Evolutionary conservation across 139 green algal genomes (phyloP), one percentile per base, ranked within the genome.

Genomic region (Trebouxia sp.): DNA sequence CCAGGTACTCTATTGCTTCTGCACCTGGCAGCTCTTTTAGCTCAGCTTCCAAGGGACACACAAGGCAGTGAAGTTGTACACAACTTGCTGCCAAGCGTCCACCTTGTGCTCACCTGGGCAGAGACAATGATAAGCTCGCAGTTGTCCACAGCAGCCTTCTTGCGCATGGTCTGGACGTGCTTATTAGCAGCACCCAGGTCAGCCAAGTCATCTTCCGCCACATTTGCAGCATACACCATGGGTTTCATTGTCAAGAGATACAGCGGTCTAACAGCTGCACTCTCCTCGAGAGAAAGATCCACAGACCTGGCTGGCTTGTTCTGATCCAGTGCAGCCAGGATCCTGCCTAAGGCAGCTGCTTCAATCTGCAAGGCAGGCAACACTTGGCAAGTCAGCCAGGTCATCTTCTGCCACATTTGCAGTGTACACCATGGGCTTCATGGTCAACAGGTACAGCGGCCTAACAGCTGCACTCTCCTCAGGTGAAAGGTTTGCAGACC

Each of bases 191-290:
- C 91, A 8, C 85, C 93, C 47, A 89, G 66, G 76, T 92, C 80
- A 1, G 91, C 92, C 0, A 99, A 89, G 72, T 99, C 95, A 10
- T 91, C 88, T 86, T 99, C 96, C 0, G 86, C 76, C 28, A 98
- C 96, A 80, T 98, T 99, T 24, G 94, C 96, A 0, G 93, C 94
- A 69, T 97, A 98, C 20, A 95, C 89, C 75, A 97, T 86, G 12
- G 93, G 93, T 84, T 97, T 97, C 56, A 92, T 83, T 0, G 94
- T 98, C 24, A 97, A 84, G 83, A 98, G 89, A n/a, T 88, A 89
- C 76, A 98, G 88, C 0, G 83, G 80, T 39, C 86, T 88, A 43
- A 98, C 79, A 43, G 85, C 76, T 42, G 28, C 28, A 30, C 14
- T 12, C 45, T 85, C 82, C 35, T 82, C 82, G 5, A 65, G 66